These are phyloP conservation scores for Lecanicillium sp. DNA, from an alignment of 2,329 filamentous ascomycete species.

Conservation along the genomic window DNA sequence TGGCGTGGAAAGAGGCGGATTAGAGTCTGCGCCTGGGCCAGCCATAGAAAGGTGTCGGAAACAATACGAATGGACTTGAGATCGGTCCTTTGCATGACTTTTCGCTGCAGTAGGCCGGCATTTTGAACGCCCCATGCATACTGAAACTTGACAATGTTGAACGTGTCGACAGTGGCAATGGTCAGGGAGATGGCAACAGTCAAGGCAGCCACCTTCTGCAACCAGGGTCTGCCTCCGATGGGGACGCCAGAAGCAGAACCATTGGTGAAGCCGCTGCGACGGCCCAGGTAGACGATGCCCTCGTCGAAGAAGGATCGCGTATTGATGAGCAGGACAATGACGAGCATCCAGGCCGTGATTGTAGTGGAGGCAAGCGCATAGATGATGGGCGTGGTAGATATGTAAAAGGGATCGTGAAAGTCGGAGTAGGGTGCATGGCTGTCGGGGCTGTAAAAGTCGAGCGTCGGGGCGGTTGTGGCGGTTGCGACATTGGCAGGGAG, in stretches of 20 bases:
- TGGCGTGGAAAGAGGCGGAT: constrained; percentile 94
- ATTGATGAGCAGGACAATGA: constrained; percentile 89
- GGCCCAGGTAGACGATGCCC: constrained; percentile 70
- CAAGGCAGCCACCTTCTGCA: constrained; percentile 74
- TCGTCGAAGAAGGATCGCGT: constrained; percentile 90
- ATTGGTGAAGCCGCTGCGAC: constrained; percentile 79
- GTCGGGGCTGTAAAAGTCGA: constrained; percentile 18
- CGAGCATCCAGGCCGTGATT: constrained; percentile 81
- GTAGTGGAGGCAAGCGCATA: constrained; percentile 90
- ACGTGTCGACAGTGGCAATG: constrained; percentile 87
- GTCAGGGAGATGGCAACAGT: constrained; percentile 79
- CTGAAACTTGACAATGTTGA: constrained; percentile 72
- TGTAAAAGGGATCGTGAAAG: constrained; percentile 81
- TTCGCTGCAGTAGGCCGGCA: constrained; percentile 62
- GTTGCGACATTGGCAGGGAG: constrained; percentile 15
- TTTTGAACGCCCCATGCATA: constrained; percentile 76
- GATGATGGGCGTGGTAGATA: constrained; percentile 84
- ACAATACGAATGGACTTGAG: constrained; percentile 87
- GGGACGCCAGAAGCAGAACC: constrained; percentile 71
- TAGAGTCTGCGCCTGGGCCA: constrained; percentile 92
- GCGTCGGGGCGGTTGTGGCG: constrained; percentile 18
- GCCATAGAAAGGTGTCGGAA: constrained; percentile 93
- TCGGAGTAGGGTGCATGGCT: constrained; percentile 41
- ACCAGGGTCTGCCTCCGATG: constrained; percentile 85
- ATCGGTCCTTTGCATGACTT: constrained; percentile 76